Conservation (phyloP, 2,329 filamentous ascomycete species). For the Metarhizium brunneum region DNA sequence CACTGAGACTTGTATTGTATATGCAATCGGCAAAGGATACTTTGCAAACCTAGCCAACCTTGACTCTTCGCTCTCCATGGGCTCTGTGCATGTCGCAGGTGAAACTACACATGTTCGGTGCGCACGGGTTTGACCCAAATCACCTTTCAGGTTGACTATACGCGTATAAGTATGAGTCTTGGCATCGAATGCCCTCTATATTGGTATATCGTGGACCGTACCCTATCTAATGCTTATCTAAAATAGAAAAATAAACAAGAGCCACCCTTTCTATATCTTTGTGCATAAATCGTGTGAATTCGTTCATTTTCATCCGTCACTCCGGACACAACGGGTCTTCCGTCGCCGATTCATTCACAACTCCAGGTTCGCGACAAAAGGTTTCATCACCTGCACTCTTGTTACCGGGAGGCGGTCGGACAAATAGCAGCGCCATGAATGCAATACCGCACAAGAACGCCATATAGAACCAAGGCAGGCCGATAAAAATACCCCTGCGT, state of each 20-base stretch:
- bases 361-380: constrained; percentile 10
- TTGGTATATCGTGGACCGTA: background rate
- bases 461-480: constrained; percentile 31
- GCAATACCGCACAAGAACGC: constrained; percentile 19
- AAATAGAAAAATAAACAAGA: constrained; percentile 9
- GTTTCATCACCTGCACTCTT: constrained; percentile 2
- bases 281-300: background rate
- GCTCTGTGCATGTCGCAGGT: no score
- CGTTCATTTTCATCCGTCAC: background rate
- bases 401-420: constrained; percentile 19
- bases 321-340: constrained; percentile 14
- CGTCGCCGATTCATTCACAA: constrained; percentile 13
- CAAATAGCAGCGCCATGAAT: constrained; percentile 20
- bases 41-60: no score
- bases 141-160: no score
- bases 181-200: background rate
- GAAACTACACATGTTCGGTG: no score
- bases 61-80: no score
- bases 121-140: no score
- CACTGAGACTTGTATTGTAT: no score
- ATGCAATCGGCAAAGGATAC: no score
- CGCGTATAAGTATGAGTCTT: no score
- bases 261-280: constrained; percentile 5
- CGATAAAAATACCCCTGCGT: constrained; percentile 25
- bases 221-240: background rate